These are phyloP conservation scores for Vanilla planifolia DNA, from an alignment of 106 monocot species.

Conservation along the genomic window DNA sequence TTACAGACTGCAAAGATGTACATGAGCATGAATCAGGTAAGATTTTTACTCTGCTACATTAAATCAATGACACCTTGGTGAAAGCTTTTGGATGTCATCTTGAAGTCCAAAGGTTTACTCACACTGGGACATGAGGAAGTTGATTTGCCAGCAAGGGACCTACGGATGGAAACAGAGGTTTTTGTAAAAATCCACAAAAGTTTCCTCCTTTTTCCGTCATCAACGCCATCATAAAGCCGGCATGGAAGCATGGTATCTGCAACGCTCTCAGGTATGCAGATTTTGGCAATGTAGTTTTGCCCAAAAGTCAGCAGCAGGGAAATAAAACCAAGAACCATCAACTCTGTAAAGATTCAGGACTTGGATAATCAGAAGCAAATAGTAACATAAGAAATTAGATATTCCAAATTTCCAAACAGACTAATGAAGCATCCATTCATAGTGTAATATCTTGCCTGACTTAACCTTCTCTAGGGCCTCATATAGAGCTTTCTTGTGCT, in stretches of 20 bases:
- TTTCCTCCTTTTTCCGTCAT: conserved; percentile 10
- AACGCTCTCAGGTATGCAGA: conserved; percentile 59
- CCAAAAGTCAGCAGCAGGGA: conserved; percentile 83
- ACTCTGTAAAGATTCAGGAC: conserved; percentile 32
- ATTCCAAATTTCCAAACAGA: background rate
- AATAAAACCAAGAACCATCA: conserved; percentile 97
- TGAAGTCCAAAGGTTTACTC: conserved; percentile 14
- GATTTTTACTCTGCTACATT: too few relatives aligned
- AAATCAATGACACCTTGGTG: too few relatives aligned
- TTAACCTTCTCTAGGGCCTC: conserved; percentile 94
- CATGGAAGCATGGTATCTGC: conserved; percentile 92
- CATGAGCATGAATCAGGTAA: background rate
- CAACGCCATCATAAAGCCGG: conserved; percentile 3
- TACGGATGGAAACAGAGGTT: conserved; percentile 11
- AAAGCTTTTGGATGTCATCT: too few relatives aligned
- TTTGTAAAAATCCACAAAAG: conserved; percentile 26
- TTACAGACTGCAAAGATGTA: background rate
- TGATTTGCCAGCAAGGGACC: conserved; percentile 12
- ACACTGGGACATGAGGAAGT: conserved; percentile 21
- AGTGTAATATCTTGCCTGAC: conserved; percentile 35
- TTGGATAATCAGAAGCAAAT: background rate
- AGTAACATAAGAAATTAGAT: background rate
- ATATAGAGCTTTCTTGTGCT: conserved; percentile 49
- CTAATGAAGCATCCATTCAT: too few relatives aligned
- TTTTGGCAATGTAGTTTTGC: conserved; percentile 60